Base-by-base conservation (phyloP, 306 rosid species). In the Vicia faba region DNA sequence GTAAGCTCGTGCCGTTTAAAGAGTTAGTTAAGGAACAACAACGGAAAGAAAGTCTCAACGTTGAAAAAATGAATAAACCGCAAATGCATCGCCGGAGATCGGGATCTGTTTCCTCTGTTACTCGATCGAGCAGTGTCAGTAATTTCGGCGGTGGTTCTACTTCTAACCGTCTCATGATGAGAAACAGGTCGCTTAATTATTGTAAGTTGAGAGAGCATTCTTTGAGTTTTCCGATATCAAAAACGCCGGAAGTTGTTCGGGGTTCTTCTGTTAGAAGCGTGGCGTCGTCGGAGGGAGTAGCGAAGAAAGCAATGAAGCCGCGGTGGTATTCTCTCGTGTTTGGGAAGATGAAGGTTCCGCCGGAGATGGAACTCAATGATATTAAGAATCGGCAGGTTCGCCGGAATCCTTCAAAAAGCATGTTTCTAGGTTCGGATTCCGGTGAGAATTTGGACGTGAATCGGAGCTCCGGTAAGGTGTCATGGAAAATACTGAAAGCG, bases 301-400 rank as follows among this genome's bases (percentile, higher is more conserved):
- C 19, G 38, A 71, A 29, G 18, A 80, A 80, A 68, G 68, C 71
- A 13, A 53, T 62, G 63, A 86, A 83, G 81, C 87, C 89, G 15
- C 83, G 89, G 1, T 89, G 96, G 96, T 80, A 79, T 46, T 73
- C 84, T 18, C 53, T 85, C 12, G 69, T 87, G 88, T 85, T 90
- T 35, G 95, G 97, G 68, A 78, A 79, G 50, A 86, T 79, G 75
- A 87, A 83, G 81, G 61, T 79, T 1, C 97, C 92, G 54, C 40
- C 84, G 60, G 97, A 87, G 81, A 90, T 90, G 97, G 97, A 85
- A 3, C 95, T 90, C 46, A 76, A 70, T 43, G 97, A 90, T 40
- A 90, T 90, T 5, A 90, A 84, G 70, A 85, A 74, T 66, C 75
- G 97, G 56, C 95, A 85, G 60, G 77, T 83, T 41, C 88, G 95